Evolutionary conservation across 2,329 filamentous ascomycete species (phyloP).

Genomic region (Cyclaneusma minus): DNA sequence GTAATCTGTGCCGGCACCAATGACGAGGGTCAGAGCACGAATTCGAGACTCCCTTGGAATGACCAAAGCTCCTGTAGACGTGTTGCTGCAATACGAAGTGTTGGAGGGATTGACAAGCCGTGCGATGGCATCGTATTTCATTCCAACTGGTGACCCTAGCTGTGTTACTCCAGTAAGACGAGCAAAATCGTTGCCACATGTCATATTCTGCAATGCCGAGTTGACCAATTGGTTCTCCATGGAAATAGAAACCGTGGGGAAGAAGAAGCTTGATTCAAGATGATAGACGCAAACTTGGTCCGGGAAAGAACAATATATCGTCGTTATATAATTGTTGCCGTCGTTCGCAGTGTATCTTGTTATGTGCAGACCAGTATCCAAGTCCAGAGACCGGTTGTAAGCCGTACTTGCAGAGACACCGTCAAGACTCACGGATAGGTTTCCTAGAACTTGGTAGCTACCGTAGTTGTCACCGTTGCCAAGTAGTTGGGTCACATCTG

Average conservation of each 20-base stretch:
- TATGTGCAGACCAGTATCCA: conserved; percentile 25
- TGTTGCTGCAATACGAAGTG: conserved; percentile 7
- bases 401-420: conserved; percentile 14
- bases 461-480: conserved; percentile 26
- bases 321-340: conserved; percentile 17
- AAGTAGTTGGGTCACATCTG: conserved; percentile 23
- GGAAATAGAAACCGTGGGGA: conserved; percentile 25
- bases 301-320: conserved; percentile 28
- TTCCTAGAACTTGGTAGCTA: conserved; percentile 29
- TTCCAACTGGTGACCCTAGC: conserved; percentile 23
- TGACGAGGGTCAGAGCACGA: conserved; percentile 21
- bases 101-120: conserved; percentile 11
- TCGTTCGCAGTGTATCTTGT: conserved; percentile 20
- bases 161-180: conserved; percentile 23
- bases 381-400: conserved; percentile 27
- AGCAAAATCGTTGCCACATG: conserved; percentile 19
- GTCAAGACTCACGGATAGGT: conserved; percentile 25
- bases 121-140: conserved; percentile 26
- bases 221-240: conserved; percentile 26
- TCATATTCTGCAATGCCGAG: conserved; percentile 13
- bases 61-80: conserved; percentile 13
- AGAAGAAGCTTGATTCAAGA: conserved; percentile 8
- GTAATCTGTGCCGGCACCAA: conserved; percentile 32
- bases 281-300: conserved; percentile 20
- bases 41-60: conserved; percentile 13